Evolutionary conservation across 2,329 filamentous ascomycete species (phyloP), one percentile per base, ranked within the genome.

Genomic region (Polytolypa hystricis): DNA sequence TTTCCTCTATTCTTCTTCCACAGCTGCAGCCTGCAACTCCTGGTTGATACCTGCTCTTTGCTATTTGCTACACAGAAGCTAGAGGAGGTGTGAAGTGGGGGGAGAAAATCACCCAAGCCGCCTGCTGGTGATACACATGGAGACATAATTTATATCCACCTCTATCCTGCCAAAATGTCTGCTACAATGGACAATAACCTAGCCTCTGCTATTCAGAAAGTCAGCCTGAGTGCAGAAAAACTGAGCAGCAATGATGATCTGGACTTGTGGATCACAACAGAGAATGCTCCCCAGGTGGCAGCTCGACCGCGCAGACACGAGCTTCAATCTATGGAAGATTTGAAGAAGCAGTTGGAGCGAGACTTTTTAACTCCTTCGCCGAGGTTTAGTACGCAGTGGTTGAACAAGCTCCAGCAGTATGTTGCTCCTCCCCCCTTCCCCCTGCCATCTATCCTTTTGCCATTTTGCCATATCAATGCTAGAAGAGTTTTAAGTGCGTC

Each of bases 321-420:
- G 19, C 20, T 37, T 4, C 58, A 68, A 71, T 59, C 68, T 19
- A 61, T 70, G 26, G 67, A 76, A n/a, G 70, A 71, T 20, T 65
- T 89, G 42, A 84, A 84, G 60, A 65, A 66, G 30, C 70, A 77
- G 42, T 71, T 96, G 4, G 85, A 93, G 60, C 54, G 71, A 37
- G 77, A 82, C 31, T 91, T 89, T 51, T 67, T 98, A 17, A 77
- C 75, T 2, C 89, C 91, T 0, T 84, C 84, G 2, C 71, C 77
- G 4, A 72, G 73, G 2, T 95, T 98, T 64, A 85, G 79, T 21
- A 67, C 75, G 4, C 78, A 81, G 52, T 96, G 91, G 86, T 73
- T 98, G 41, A 86, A 94, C 57, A 74, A 75, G 38, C 64, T 96
- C 29, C 91, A 98, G 61, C 84, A 89, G 70, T 77, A 58, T 40